Percentiles rank a stretch among this genome's conserved stretches.
Conservation (phyloP, 2,329 filamentous ascomycete species). For the Talaromyces sp. region DNA sequence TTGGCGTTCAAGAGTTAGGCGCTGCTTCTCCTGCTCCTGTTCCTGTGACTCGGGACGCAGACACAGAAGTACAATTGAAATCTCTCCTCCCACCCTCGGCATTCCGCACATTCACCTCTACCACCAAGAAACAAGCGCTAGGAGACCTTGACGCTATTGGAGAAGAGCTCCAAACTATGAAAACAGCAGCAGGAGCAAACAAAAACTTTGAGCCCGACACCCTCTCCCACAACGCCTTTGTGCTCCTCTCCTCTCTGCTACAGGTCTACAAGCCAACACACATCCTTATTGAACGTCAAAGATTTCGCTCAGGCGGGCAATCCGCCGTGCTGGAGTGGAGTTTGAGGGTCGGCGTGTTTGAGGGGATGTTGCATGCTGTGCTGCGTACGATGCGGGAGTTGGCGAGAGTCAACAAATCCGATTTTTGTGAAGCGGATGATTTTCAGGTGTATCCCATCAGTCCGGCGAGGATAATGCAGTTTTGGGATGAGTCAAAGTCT, state of each 20-base stretch:
- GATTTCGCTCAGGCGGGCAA: constrained; percentile 62
- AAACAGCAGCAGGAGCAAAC: not conserved
- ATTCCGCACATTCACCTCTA: constrained; percentile 12
- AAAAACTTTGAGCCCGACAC: constrained; percentile 50
- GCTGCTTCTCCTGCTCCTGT: not conserved
- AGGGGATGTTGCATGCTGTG: constrained; percentile 74
- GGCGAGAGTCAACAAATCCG: not conserved
- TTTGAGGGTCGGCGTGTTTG: constrained; percentile 73
- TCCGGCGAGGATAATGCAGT: constrained; percentile 55
- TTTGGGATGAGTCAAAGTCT: constrained; percentile 41
- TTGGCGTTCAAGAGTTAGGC: constrained; percentile 33
- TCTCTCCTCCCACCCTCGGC: constrained; percentile 4
- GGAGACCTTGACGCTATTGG: not conserved
- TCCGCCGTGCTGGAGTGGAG: constrained; percentile 76
- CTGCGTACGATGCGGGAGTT: constrained; percentile 55
- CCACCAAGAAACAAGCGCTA: not conserved
- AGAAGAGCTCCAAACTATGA: not conserved
- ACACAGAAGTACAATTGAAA: not conserved
- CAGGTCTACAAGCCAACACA: constrained; percentile 57
- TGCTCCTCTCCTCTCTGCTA: constrained; percentile 52
- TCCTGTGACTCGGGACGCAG: not conserved
- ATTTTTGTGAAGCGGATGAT: constrained; percentile 36
- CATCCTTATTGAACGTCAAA: constrained; percentile 67
- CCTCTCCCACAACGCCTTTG: constrained; percentile 56
- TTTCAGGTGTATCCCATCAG: constrained; percentile 50